Conservation (phyloP, 2,329 filamentous ascomycete species). For the Verticillium zaregamsianum region DNA sequence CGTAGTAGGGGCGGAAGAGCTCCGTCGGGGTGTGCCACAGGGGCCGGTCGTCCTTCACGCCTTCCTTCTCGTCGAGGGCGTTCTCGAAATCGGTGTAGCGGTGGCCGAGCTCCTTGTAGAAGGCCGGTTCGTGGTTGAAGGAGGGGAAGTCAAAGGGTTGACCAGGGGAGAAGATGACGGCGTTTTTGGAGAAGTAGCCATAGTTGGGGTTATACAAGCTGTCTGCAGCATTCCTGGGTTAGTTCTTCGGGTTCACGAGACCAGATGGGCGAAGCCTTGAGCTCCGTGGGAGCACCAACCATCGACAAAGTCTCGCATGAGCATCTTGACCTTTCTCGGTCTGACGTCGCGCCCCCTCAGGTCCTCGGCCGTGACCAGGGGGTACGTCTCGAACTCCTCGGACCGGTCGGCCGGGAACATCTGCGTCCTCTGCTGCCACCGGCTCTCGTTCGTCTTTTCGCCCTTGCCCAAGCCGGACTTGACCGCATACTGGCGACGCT, state of each 20-base stretch:
- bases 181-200: constrained; percentile 94
- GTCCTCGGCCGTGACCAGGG: constrained; percentile 78
- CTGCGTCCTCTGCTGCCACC: constrained; percentile 82
- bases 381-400: constrained; percentile 77
- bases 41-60: constrained; percentile 72
- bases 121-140: constrained; percentile 80
- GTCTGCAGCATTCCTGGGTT: constrained; percentile 50
- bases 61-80: constrained; percentile 65
- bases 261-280: not conserved
- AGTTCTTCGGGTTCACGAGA: not conserved
- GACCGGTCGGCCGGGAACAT: constrained; percentile 71
- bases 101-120: constrained; percentile 70
- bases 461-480: constrained; percentile 5
- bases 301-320: constrained; percentile 96
- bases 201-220: constrained; percentile 92
- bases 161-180: constrained; percentile 90
- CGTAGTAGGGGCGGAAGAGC: constrained; percentile 93
- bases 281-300: constrained; percentile 44
- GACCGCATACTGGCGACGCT: constrained; percentile 22
- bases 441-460: constrained; percentile 54
- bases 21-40: constrained; percentile 98
- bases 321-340: constrained; percentile 89
- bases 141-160: constrained; percentile 84
- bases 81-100: constrained; percentile 92
- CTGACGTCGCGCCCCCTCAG: constrained; percentile 69